Conservation (phyloP, 345 rosid genomes). For the Hibiscus mutabilis region DNA sequence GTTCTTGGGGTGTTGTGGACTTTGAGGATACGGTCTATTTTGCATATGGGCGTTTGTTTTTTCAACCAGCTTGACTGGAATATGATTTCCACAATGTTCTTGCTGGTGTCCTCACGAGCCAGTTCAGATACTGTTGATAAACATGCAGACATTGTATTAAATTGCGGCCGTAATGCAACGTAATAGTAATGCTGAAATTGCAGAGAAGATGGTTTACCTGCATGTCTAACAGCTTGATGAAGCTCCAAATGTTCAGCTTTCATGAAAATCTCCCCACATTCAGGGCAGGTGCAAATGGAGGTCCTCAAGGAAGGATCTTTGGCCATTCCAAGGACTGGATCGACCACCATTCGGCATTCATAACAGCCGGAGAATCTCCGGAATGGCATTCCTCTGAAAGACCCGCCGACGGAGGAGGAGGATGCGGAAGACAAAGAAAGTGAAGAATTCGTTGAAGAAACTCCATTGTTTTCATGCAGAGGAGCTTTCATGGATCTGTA, state of each 20-base stretch:
- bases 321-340: slow-evolving; percentile 52
- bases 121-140: slow-evolving; percentile 51
- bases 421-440: slow-evolving; percentile 29
- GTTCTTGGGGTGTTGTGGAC: slow-evolving; percentile 64
- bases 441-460: slow-evolving; percentile 31
- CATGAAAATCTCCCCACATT: slow-evolving; percentile 68
- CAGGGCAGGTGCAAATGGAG: slow-evolving; percentile 54
- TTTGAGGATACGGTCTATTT: slow-evolving; percentile 65
- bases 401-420: slow-evolving; percentile 20
- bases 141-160: neutral
- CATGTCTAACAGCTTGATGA: slow-evolving; percentile 66
- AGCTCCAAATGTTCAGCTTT: slow-evolving; percentile 61
- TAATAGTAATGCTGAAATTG: neutral
- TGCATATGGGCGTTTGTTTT: slow-evolving; percentile 55
- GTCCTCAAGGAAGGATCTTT: slow-evolving; percentile 51
- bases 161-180: neutral
- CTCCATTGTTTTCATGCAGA: slow-evolving; percentile 32
- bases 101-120: slow-evolving; percentile 67
- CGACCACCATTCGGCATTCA: slow-evolving; percentile 73
- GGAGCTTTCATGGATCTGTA: slow-evolving; percentile 44
- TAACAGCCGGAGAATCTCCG: slow-evolving; percentile 70
- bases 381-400: slow-evolving; percentile 52
- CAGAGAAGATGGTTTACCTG: slow-evolving; percentile 32
- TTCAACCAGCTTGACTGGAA: slow-evolving; percentile 87
- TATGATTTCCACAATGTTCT: slow-evolving; percentile 84